A percentile compares a stretch with the other conserved stretches of the same genome.
phyloP scores from a whole-genome alignment of 2,329 filamentous ascomycete genomes.

The Claviceps maximensis region DNA sequence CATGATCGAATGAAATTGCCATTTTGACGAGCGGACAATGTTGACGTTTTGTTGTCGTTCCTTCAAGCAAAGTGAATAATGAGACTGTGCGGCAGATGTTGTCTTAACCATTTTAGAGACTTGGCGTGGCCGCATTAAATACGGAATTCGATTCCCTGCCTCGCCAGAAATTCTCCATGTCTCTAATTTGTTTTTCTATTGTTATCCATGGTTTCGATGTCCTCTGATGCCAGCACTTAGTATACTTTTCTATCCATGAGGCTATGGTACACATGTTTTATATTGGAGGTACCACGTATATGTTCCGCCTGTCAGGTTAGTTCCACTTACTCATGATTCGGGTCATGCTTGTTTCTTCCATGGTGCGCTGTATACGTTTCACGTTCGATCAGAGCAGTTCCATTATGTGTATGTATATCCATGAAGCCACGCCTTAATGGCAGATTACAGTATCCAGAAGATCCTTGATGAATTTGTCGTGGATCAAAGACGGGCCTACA shows the following conservation, averaged over 20 bases:
- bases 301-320: too few relatives aligned
- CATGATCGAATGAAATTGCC: background rate
- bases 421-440: too few relatives aligned
- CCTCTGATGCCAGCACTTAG: background rate
- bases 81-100: background rate
- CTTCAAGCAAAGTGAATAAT: background rate
- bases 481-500: too few relatives aligned
- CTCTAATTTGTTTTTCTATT: background rate
- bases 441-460: too few relatives aligned
- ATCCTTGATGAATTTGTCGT: too few relatives aligned
- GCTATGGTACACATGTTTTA: background rate
- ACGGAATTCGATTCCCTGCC: background rate
- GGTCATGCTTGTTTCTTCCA: too few relatives aligned
- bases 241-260: background rate
- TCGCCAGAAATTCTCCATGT: background rate
- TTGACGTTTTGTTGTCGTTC: background rate
- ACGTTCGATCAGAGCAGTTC: too few relatives aligned
- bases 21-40: background rate
- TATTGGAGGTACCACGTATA: too few relatives aligned
- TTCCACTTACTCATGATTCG: too few relatives aligned
- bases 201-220: background rate
- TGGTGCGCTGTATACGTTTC: too few relatives aligned
- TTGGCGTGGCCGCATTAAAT: background rate
- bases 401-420: too few relatives aligned
- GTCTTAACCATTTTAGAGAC: background rate